A percentile compares a stretch with the other conserved stretches of the same genome.
phyloP scores from a whole-genome alignment of 1,284 basidiomycete species.

The Leccinum pachyderme region DNA sequence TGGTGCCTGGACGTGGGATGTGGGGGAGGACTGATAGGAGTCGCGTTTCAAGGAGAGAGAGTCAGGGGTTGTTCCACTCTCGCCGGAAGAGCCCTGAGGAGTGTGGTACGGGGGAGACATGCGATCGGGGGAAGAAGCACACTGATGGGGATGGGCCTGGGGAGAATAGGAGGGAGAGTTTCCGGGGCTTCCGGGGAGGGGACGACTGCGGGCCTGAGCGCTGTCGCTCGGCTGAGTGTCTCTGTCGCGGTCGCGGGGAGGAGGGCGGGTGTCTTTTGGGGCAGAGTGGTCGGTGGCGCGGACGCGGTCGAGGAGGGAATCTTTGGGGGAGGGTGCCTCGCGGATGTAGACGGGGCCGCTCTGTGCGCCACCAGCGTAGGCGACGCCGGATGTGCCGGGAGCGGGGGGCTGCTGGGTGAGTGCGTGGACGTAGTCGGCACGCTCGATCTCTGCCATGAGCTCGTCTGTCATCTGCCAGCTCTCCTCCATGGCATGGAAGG shows the following conservation, averaged over 20 bases:
- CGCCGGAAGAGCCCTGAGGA: constrained; percentile 50
- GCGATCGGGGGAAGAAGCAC: constrained; percentile 48
- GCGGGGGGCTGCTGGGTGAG: constrained; percentile 35
- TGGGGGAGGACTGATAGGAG: constrained; percentile 34
- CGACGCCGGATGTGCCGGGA: constrained; percentile 47
- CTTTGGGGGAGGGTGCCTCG: constrained; percentile 43
- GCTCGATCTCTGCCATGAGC: constrained; percentile 66
- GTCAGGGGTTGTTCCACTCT: constrained; percentile 43
- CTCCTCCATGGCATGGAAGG: constrained; percentile 50
- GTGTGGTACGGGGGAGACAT: constrained; percentile 53
- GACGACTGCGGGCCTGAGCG: constrained; percentile 49
- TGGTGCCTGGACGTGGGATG: constrained; percentile 27
- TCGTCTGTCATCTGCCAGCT: constrained; percentile 67
- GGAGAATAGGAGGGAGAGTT: constrained; percentile 47
- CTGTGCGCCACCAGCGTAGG: constrained; percentile 50
- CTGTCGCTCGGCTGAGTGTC: constrained; percentile 49
- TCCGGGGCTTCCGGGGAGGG: constrained; percentile 39
- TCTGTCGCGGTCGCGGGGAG: constrained; percentile 12
- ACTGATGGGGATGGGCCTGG: constrained; percentile 34
- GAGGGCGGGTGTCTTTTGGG: constrained; percentile 42
- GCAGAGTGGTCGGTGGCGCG: constrained; percentile 51
- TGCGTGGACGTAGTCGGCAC: constrained; percentile 46
- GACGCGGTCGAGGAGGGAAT: constrained; percentile 54
- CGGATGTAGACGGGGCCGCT: constrained; percentile 34
- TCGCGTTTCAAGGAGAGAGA: constrained; percentile 55